These are phyloP conservation scores for Chlamydomonas schloesseri DNA, from an alignment of 139 green algal species.

Conservation along the genomic window DNA sequence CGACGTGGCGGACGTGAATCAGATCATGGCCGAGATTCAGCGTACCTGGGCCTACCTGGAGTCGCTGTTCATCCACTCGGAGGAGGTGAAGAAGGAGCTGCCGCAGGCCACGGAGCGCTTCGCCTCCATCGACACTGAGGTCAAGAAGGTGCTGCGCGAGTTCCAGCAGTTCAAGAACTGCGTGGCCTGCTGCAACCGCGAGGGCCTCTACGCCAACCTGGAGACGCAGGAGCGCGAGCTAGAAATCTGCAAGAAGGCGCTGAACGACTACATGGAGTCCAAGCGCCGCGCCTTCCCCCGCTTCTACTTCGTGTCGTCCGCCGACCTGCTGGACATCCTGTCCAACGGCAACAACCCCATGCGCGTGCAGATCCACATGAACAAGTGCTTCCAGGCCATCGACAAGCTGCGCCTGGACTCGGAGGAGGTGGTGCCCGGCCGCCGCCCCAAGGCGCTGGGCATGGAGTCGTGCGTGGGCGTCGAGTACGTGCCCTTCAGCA, in stretches of 20 bases:
- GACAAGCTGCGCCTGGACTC: slow-evolving; percentile 87
- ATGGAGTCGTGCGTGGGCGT: slow-evolving; percentile 91
- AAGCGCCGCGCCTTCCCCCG: slow-evolving; percentile 86
- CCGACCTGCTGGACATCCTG: slow-evolving; percentile 88
- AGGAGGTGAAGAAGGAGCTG: slow-evolving; percentile 93
- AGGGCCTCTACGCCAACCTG: slow-evolving; percentile 82
- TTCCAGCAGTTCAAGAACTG: slow-evolving; percentile 81
- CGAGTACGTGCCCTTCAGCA: slow-evolving; percentile 83
- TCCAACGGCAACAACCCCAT: slow-evolving; percentile 87
- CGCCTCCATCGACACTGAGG: slow-evolving; percentile 82
- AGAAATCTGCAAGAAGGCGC: slow-evolving; percentile 86
- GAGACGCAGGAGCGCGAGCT: slow-evolving; percentile 81
- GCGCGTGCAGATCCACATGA: slow-evolving; percentile 88
- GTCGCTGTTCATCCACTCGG: slow-evolving; percentile 88
- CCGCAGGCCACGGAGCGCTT: slow-evolving; percentile 84
- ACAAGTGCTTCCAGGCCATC: slow-evolving; percentile 94
- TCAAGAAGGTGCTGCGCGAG: slow-evolving; percentile 69
- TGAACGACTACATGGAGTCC: slow-evolving; percentile 88
- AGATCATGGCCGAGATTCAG: slow-evolving; percentile 89
- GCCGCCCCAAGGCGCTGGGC: slow-evolving; percentile 76
- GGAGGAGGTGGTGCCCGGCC: slow-evolving; percentile 63
- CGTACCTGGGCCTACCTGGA: slow-evolving; percentile 90
- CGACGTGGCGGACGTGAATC: slow-evolving; percentile 85
- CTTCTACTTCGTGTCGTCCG: slow-evolving; percentile 91
- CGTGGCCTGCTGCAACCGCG: slow-evolving; percentile 80